phyloP scores from a whole-genome alignment of 352 stramenopile genomes.

The Poterioochromonas sp. region DNA sequence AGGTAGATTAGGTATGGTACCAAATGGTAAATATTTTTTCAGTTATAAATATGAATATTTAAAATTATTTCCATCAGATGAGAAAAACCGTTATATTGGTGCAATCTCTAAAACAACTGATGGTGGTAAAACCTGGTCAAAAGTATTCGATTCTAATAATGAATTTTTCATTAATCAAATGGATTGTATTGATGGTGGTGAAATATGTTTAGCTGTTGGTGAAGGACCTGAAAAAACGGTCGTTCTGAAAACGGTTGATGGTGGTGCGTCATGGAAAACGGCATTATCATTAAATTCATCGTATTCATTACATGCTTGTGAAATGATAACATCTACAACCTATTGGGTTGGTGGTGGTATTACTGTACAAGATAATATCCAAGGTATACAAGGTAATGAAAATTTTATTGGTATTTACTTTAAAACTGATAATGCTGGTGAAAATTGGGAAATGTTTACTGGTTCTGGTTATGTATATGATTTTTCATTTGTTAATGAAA shows the following conservation, averaged over 20 bases:
- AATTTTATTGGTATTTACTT: no score
- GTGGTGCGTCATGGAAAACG: background rate
- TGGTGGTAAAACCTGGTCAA: constrained; percentile 20
- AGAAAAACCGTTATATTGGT: background rate
- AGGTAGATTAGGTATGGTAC: background rate
- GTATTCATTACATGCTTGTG: no score
- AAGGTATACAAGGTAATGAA: no score
- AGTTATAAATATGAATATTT: background rate
- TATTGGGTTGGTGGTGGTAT: no score
- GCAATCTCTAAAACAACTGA: constrained; percentile 1
- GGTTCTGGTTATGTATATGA: no score
- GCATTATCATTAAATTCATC: background rate
- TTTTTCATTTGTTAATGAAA: no score
- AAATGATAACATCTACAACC: no score
- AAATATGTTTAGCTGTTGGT: background rate
- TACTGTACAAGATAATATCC: no score
- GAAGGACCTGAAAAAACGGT: background rate
- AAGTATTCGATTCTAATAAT: background rate
- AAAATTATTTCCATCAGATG: background rate
- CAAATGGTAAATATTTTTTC: background rate
- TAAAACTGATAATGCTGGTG: no score
- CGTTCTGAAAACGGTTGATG: background rate
- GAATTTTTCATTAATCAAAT: constrained; percentile 1
- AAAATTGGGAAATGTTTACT: no score
- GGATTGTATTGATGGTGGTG: background rate